Evolutionary conservation across 768 basidiomycete genomes (phyloP).

Genomic region (Naganishia friedmannii): DNA sequence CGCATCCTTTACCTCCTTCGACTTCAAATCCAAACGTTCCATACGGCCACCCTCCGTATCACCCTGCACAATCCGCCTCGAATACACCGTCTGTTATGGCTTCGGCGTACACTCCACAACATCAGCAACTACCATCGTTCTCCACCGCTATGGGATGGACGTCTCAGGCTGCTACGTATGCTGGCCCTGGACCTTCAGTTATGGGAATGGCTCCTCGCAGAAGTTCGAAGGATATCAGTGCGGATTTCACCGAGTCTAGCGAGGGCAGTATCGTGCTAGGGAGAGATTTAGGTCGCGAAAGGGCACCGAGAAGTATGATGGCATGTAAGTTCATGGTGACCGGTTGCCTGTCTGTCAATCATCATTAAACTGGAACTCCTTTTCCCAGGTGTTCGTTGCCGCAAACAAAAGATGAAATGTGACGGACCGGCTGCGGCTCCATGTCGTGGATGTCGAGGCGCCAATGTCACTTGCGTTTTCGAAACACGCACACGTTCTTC

Average conservation of each 20-base stretch:
- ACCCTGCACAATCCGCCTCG: constrained; percentile 1
- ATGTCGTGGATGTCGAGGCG: constrained; percentile 31
- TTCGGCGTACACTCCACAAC: constrained; percentile 10
- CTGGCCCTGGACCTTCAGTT: constrained; percentile 15
- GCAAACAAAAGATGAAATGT: constrained; percentile 36
- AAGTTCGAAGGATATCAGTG: constrained; percentile 16
- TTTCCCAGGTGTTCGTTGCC: constrained; percentile 28
- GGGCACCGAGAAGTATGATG: constrained; percentile 33
- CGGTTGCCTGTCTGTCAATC: neutral
- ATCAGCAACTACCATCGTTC: constrained; percentile 21
- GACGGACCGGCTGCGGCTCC: constrained; percentile 32
- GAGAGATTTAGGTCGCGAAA: constrained; percentile 28
- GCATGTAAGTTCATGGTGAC: constrained; percentile 25
- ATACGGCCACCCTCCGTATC: constrained; percentile 7
- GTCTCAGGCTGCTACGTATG: constrained; percentile 14
- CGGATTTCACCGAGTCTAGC: constrained; percentile 23
- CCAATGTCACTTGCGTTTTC: constrained; percentile 34
- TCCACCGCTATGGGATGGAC: constrained; percentile 27
- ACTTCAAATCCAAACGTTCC: neutral
- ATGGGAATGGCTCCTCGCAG: neutral
- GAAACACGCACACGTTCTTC: constrained; percentile 29
- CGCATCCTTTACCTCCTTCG: constrained; percentile 7
- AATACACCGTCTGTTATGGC: constrained; percentile 14
- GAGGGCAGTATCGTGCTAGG: constrained; percentile 30
- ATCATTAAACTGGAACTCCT: neutral